phyloP scores from a whole-genome alignment of 768 basidiomycete species.

The Sarcodon aspratus region DNA sequence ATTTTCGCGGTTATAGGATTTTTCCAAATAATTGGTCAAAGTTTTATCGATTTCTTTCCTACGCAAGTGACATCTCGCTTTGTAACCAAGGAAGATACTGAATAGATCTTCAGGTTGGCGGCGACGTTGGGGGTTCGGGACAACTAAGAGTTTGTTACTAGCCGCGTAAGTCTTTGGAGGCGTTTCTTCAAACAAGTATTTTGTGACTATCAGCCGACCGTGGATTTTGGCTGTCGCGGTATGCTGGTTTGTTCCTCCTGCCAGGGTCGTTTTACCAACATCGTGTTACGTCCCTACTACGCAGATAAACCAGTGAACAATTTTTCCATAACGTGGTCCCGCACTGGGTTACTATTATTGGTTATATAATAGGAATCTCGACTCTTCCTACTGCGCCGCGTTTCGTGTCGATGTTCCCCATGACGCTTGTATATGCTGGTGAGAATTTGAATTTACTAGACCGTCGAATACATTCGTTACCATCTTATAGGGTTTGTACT shows the following conservation, averaged over 20 bases:
- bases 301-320: no score
- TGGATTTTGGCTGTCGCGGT: no score
- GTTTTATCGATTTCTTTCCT: conserved; percentile 52
- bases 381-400: conserved; percentile 45
- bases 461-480: background rate
- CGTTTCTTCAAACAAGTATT: background rate
- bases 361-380: no score
- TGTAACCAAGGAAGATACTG: background rate
- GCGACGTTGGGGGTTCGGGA: no score
- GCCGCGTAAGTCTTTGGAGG: conserved; percentile 44
- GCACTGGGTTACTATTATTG: no score
- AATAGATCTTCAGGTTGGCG: background rate
- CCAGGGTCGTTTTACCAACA: background rate
- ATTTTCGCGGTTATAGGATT: conserved; percentile 43
- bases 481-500: conserved; percentile 23
- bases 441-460: background rate
- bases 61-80: conserved; percentile 20
- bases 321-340: no score
- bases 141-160: conserved; percentile 9
- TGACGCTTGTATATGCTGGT: conserved; percentile 45
- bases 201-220: background rate
- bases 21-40: conserved; percentile 39
- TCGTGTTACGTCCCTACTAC: background rate
- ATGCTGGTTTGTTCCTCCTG: conserved; percentile 15
- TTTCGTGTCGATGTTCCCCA: conserved; percentile 52